A percentile compares a stretch with the other conserved stretches of the same genome.
phyloP scores from a whole-genome alignment of 2,329 filamentous ascomycete genomes.

The Ophiocordyceps australis region DNA sequence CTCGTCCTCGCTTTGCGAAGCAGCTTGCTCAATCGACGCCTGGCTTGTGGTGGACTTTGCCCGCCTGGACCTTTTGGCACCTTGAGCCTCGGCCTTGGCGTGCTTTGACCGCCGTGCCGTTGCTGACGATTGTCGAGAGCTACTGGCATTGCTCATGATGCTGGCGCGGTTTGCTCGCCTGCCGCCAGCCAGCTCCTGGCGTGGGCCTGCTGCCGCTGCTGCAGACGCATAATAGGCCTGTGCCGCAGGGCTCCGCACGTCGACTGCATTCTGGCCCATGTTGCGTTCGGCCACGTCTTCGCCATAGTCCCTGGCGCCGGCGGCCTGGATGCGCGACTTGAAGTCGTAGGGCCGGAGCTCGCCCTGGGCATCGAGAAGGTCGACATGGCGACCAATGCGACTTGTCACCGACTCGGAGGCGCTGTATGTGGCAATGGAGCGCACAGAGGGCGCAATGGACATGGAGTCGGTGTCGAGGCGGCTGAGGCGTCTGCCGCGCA shows the following conservation, averaged over 20 bases:
- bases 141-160: too few species aligned
- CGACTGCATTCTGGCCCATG: constrained; percentile 17
- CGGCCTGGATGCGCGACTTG: constrained; percentile 25
- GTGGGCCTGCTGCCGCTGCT: background rate
- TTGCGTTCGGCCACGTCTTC: constrained; percentile 50
- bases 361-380: constrained; percentile 39
- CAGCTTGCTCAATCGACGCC: too few species aligned
- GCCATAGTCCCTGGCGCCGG: constrained; percentile 36
- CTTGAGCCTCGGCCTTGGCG: too few species aligned
- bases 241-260: constrained; percentile 14
- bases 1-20: too few species aligned
- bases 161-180: too few species aligned
- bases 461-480: background rate
- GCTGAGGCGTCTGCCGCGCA: background rate
- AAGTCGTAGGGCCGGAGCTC: constrained; percentile 30
- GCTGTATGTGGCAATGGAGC: background rate
- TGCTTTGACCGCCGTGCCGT: too few species aligned
- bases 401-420: too few species aligned
- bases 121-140: too few species aligned
- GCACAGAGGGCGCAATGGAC: background rate
- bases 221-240: constrained; percentile 9
- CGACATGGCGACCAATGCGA: too few species aligned
- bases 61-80: too few species aligned
- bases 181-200: too few species aligned
- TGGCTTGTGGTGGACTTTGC: too few species aligned